Base-by-base conservation (phyloP, 1,139 yeast species). In the Dujonia santamariae region DNA sequence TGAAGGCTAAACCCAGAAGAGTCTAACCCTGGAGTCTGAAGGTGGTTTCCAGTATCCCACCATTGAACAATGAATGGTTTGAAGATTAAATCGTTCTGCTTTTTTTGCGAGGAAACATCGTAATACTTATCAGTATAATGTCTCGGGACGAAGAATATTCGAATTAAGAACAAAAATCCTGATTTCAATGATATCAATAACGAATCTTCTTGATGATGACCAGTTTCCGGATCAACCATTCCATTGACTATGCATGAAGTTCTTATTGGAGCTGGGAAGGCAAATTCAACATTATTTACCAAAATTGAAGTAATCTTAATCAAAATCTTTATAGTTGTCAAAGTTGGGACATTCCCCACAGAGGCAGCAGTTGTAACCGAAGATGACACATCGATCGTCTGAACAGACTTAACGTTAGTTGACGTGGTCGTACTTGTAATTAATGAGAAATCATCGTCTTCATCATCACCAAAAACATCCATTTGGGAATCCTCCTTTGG, bases 61-160 rank as follows among this genome's bases (percentile, higher is more conserved):
- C 78, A 72, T 43, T 73, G 79, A 0, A 72, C 71, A 11, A 69
- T 65, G 41, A 63, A 70, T 2, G 78, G 78, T 32, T 61, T 67
- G 34, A 54, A 56, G 1, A 62, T 50, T 13, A 46, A 43, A 36
- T 37, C 17, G 5, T 14, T 20, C 7, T 12, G 11, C 4, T 7
- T 18, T 7, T 14, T 17, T 7, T 13, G 4, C 17, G 31, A 19
- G 7, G 5, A 4, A 7, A 4, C 15, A 5, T 21, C n/a, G 19
- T 32, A 29, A 14, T 12, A 26, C 12, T 29, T 32, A 14, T 32
- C 35, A 13, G 35, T 22, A 19, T 7, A 27, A 18, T 20, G 18
- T 29, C 60, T 41, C 0, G 72, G 72, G 2, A 67, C 67, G 26
- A 47, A 54, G 47, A 53, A 67, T 19, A 66, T 45, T 32, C 66